Base-by-base conservation (phyloP, 306 rosid genomes). In the Abrus precatorius region DNA sequence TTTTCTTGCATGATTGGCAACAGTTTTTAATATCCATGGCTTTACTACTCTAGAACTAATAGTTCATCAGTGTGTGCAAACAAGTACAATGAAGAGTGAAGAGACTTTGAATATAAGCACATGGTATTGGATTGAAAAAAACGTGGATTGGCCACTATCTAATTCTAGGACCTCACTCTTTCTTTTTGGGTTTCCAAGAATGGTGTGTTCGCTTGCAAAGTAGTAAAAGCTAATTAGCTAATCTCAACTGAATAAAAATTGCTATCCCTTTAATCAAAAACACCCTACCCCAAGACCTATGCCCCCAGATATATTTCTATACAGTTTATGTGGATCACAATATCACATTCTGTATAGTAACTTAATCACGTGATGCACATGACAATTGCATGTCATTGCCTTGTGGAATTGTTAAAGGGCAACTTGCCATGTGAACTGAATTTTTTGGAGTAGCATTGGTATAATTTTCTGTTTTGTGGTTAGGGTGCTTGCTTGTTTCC, bases 11-110 rank as follows among this genome's bases (percentile, higher is more conserved):
- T 57, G 86, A 59, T 36, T 85, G 41, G 72, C 83, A 79, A 79
- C 76, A 81, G 27, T 62, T 85, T 79, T 78, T 55, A 14, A 76
- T 41, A 54, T 88, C 90, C 94, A 82, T 82, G 72, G 14, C 41
- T 74, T 32, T 48, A 9, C 55, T 45, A 44, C 7, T 44, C 7
- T 44, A 27, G 38, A 45, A 67, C 5, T 5, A 28, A 45, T 45
- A 27, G 38, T 45, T 66, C 33, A 64, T 32, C 29, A 61, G 5
- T 20, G 7, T 64, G 5, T 65, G 33, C 6, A 74, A 34, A 3
- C 3, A 29, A 43, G 44, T 32, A 27, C 2, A 7, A 49, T 32
- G 27, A 76, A 7, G 48, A 75, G 5, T 45, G 36, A 75, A 40
- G 13, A 5, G 34, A 47, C 57, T 75, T 47, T 45, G 60, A 62